These are phyloP conservation scores for Thielaviopsis populi DNA, from an alignment of 2,329 filamentous ascomycete species.

Conservation along the genomic window DNA sequence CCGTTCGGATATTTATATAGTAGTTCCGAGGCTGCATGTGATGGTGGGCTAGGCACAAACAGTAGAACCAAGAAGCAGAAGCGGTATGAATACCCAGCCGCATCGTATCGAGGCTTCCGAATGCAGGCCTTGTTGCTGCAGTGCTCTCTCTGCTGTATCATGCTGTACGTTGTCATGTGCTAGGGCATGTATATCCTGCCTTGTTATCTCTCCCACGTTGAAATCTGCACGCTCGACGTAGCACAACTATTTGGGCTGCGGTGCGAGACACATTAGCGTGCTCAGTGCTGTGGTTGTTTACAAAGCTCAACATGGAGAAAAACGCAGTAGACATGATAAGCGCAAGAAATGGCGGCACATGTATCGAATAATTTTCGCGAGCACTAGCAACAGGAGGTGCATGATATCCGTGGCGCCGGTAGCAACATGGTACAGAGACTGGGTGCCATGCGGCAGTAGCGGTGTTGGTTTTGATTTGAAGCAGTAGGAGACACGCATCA, in stretches of 20 bases:
- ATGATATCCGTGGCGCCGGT: neutral
- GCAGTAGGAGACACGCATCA: neutral
- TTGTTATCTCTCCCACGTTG: neutral
- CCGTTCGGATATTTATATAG: neutral
- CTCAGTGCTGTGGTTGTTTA: neutral
- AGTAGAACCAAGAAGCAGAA: neutral
- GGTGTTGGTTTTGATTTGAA: neutral
- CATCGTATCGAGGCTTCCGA: neutral
- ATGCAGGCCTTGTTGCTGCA: neutral
- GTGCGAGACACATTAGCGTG: neutral
- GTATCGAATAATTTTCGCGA: neutral
- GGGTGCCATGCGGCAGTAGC: neutral
- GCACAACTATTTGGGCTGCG: neutral
- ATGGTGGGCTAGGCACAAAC: neutral
- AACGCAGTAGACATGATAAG: neutral
- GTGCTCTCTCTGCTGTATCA: neutral
- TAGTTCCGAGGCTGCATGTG: neutral
- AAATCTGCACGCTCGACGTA: neutral
- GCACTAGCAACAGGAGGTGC: neutral
- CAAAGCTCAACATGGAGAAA: neutral
- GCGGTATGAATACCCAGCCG: neutral
- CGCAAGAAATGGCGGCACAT: neutral
- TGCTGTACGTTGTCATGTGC: neutral
- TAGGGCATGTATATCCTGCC: neutral
- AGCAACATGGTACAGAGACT: neutral